Base-by-base conservation (phyloP, 306 rosid species). In the Fragaria vesca region DNA sequence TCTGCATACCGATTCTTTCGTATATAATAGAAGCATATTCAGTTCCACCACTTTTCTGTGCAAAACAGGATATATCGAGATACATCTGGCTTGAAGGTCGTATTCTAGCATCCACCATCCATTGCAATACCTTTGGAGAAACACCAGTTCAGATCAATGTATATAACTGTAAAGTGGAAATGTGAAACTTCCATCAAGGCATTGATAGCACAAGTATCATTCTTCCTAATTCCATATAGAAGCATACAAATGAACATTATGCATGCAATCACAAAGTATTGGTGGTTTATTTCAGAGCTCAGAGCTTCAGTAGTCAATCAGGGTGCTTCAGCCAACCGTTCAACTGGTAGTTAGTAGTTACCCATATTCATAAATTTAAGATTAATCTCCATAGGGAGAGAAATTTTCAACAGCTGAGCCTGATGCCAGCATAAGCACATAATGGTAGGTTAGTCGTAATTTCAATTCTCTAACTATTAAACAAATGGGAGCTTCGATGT, bases 91-190 rank as follows among this genome's bases (percentile, higher is more conserved):
- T 52, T 21, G 97, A 86, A 54, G 98, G 98, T 78, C 75, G 88
- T 82, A 92, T 76, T 81, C 97, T 94, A 0, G 92, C 89, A 78
- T 92, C 98, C 77, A 84, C 89, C 98, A 94, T 94, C 98, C 98
- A 94, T 51, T 89, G 89, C 80, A 94, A 81, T 43, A 92, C 97
- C 98, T 92, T 87, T 72, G 40, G n/a, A 34, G 20, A 78, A 57
- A 71, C 47, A 66, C 28, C 36, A 54, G 21, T 21, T 38, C 43
- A 55, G 26, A 55, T 58, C 3, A 30, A 30, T 30, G 32, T 24
- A 66, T 45, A 68, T 32, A 21, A 42, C 17, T 63, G 45, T 12
- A 11, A 30, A 48, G 26, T 8, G 38, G 55, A 21, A 72, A 20
- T 15, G 8, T 1, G 40, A 51, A 24, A 40, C 17, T 45, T 17